A percentile compares a stretch with the other conserved stretches of the same genome.
phyloP scores from a whole-genome alignment of 2,329 filamentous ascomycete genomes.

The Fusarium phyllophilum region DNA sequence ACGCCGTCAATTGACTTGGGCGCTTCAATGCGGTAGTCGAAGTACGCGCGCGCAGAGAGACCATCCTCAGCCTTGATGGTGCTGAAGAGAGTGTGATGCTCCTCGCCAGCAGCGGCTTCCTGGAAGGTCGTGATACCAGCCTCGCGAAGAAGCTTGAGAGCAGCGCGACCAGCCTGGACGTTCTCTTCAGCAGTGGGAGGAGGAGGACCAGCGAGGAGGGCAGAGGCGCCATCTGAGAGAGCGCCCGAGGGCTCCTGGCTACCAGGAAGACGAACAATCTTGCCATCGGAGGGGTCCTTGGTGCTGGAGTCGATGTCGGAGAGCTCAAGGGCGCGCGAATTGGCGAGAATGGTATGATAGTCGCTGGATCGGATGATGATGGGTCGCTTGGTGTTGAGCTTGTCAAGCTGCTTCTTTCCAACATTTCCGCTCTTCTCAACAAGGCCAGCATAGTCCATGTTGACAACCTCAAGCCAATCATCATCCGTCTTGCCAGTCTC shows the following conservation, averaged over 20 bases:
- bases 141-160: conserved; percentile 42
- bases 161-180: conserved; percentile 35
- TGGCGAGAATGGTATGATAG: conserved; percentile 39
- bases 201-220: conserved; percentile 35
- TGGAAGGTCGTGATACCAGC: conserved; percentile 44
- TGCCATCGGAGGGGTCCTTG: conserved; percentile 34
- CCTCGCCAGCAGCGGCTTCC: conserved; percentile 33
- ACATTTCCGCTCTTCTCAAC: conserved; percentile 33
- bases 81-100: conserved; percentile 26
- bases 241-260: conserved; percentile 42
- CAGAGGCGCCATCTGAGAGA: conserved; percentile 38
- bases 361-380: conserved; percentile 41
- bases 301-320: conserved; percentile 38
- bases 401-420: conserved; percentile 36
- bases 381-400: conserved; percentile 36
- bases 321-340: conserved; percentile 38
- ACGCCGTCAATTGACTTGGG: conserved; percentile 28
- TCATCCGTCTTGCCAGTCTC: conserved; percentile 35
- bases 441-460: conserved; percentile 40
- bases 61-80: conserved; percentile 36
- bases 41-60: conserved; percentile 40
- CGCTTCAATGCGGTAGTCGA: conserved; percentile 42
- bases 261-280: conserved; percentile 40
- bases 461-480: conserved; percentile 44
- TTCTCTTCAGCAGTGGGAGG: conserved; percentile 33